A percentile compares a stretch with the other conserved stretches of the same genome.
Evolutionary conservation across 2,329 filamentous ascomycete species (phyloP).

Genomic region (Mariannaea sp.): DNA sequence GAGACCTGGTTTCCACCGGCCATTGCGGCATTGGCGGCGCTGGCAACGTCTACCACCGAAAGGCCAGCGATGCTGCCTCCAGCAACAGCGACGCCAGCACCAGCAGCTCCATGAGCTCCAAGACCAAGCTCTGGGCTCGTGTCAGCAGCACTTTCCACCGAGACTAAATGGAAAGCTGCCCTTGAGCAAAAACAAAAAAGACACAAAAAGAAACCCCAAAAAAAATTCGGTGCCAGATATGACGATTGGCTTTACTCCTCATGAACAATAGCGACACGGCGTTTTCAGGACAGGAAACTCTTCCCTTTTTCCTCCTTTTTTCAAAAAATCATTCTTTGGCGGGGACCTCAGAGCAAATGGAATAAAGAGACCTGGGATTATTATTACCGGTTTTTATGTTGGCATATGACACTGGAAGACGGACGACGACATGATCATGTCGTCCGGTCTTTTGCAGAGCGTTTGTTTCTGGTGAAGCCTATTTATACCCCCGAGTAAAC

Average conservation of each 20-base stretch:
- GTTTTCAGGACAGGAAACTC: conserved; percentile 26
- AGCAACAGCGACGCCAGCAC: conserved; percentile 42
- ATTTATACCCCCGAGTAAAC: conserved; percentile 47
- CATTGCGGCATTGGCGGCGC: conserved; percentile 70
- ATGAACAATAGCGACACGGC: conserved; percentile 32
- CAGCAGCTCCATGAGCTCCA: conserved; percentile 45
- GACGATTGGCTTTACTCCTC: neutral
- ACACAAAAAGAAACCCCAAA: too few relatives aligned
- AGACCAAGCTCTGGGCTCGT: conserved; percentile 42
- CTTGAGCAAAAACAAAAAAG: neutral
- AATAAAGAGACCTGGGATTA: conserved; percentile 21
- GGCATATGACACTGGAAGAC: conserved; percentile 9
- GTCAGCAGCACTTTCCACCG: conserved; percentile 42
- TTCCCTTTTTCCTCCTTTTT: too few relatives aligned
- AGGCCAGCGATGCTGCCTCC: conserved; percentile 42
- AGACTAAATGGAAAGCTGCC: conserved; percentile 24
- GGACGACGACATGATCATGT: conserved; percentile 31
- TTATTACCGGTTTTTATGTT: conserved; percentile 19
- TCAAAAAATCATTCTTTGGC: conserved; percentile 10
- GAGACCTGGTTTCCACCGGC: conserved; percentile 54
- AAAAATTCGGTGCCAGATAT: conserved; percentile 1
- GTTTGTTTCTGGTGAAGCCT: conserved; percentile 54
- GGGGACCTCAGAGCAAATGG: conserved; percentile 43
- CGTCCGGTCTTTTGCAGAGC: conserved; percentile 30
- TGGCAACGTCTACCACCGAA: conserved; percentile 65